phyloP scores from a whole-genome alignment of 306 rosid species.

The Cercis canadensis region DNA sequence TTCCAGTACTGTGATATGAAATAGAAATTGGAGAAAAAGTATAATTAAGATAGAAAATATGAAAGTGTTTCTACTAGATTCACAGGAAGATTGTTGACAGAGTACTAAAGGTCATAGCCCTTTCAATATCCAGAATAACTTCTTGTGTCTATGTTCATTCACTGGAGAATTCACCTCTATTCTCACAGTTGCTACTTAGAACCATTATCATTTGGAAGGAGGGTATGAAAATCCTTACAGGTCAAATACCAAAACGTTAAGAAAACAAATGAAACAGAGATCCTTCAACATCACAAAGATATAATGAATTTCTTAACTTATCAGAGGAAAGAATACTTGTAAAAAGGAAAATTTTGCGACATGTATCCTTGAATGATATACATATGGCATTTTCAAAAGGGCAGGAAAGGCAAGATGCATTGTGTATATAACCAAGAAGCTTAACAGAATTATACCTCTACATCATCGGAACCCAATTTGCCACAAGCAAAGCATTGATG shows the following conservation, averaged over 20 bases:
- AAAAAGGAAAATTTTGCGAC: not conserved
- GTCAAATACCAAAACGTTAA: not conserved
- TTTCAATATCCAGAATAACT: not conserved
- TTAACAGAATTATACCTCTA: slow-evolving; percentile 57
- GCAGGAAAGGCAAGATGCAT: not conserved
- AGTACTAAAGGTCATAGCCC: slow-evolving; percentile 7
- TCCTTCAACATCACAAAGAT: not conserved
- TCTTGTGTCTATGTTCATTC: not conserved
- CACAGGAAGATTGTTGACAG: not conserved
- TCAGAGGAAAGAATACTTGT: not conserved
- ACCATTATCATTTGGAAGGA: not conserved
- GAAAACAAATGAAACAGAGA: not conserved
- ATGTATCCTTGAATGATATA: slow-evolving; percentile 22
- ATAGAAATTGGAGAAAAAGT: not conserved
- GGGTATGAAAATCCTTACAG: not conserved
- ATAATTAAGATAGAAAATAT: not conserved
- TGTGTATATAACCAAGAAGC: not conserved
- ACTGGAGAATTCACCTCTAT: slow-evolving; percentile 8
- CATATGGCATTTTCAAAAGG: slow-evolving; percentile 6
- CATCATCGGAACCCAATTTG: slow-evolving; percentile 63
- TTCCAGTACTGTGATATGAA: not conserved
- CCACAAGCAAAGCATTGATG: slow-evolving; percentile 81
- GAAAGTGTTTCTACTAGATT: not conserved
- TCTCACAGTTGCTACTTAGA: not conserved
- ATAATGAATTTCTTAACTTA: not conserved